phyloP scores from a whole-genome alignment of 352 stramenopile genomes.

The Phytophthora cryptogea region DNA sequence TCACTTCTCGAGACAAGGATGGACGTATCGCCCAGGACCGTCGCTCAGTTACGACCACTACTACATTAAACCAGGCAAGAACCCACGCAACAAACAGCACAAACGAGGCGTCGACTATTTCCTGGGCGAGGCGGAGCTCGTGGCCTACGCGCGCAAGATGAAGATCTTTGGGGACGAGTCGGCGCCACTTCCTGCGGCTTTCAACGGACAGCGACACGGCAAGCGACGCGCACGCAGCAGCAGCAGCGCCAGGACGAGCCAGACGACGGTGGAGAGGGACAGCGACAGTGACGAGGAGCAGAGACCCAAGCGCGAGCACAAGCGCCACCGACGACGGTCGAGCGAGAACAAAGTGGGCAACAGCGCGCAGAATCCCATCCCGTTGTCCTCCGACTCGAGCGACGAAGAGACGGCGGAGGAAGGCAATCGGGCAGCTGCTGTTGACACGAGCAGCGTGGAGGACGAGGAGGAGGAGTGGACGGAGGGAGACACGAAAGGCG shows the following conservation, averaged over 20 bases:
- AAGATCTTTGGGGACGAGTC: conserved; percentile 40
- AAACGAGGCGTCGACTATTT: conserved; percentile 44
- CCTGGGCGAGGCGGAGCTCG: conserved; percentile 44
- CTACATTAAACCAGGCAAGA: conserved; percentile 49
- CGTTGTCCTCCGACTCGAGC: conserved; percentile 31
- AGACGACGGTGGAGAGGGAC: neutral
- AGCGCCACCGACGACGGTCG: conserved; percentile 14
- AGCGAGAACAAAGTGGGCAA: conserved; percentile 12
- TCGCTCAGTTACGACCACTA: conserved; percentile 49
- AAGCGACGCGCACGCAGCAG: conserved; percentile 20
- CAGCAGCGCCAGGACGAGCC: conserved; percentile 16
- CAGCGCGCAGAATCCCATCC: conserved; percentile 27
- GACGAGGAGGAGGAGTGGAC: conserved; percentile 25
- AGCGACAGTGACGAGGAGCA: conserved; percentile 15
- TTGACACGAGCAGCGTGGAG: conserved; percentile 19
- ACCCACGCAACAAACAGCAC: conserved; percentile 15
- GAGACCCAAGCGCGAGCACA: conserved; percentile 7
- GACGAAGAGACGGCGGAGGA: conserved; percentile 10
- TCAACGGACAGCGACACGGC: neutral
- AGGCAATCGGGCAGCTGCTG: neutral
- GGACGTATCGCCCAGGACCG: conserved; percentile 22
- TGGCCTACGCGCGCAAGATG: conserved; percentile 31
- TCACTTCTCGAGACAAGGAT: conserved; percentile 33
- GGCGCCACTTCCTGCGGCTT: neutral
- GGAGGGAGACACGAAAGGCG: conserved; percentile 15